Percentiles rank a stretch among this genome's conserved stretches.
Evolutionary conservation across 2,329 filamentous ascomycete species (phyloP).

Genomic region (Trichoderma pleuroti): DNA sequence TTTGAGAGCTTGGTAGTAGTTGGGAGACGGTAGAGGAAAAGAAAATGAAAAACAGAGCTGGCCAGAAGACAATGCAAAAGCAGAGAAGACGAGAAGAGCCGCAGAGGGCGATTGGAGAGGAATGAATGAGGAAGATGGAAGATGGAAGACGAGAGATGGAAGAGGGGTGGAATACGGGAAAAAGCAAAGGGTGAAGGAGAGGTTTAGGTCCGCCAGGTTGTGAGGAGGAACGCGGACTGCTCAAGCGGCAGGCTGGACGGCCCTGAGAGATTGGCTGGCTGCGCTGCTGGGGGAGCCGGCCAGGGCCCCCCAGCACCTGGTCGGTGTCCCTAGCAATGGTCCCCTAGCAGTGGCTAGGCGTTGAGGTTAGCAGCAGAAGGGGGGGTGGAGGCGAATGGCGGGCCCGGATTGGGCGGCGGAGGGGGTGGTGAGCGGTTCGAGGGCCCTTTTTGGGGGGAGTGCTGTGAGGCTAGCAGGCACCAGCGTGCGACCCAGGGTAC

Average conservation of each 20-base stretch:
- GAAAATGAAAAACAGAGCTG: constrained; percentile 5
- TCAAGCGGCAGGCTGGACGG: not conserved
- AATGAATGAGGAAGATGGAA: constrained; percentile 14
- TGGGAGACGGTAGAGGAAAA: not conserved
- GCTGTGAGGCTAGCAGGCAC: not conserved
- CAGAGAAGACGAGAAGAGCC: constrained; percentile 3
- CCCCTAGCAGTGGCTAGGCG: constrained; percentile 9
- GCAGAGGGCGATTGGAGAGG: constrained; percentile 11
- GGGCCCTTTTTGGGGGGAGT: constrained; percentile 1
- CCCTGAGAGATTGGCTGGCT: not conserved
- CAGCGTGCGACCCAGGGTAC: not conserved
- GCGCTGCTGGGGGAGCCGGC: not conserved
- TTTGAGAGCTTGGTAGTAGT: not conserved
- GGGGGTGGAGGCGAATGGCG: constrained; percentile 9
- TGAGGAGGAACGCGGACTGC: constrained; percentile 10
- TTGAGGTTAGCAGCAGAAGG: not conserved
- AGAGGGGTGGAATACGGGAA: constrained; percentile 13
- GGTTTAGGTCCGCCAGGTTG: constrained; percentile 1
- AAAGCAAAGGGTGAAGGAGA: constrained; percentile 14
- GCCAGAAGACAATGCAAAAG: constrained; percentile 18
- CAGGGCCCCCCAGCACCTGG: not conserved
- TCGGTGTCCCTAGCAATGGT: constrained; percentile 7
- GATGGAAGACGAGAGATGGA: constrained; percentile 13
- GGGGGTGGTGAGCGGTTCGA: constrained; percentile 4
- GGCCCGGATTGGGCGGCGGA: constrained; percentile 19